These are phyloP conservation scores for Agaricus blazei DNA, from an alignment of 768 basidiomycete species.

Conservation along the genomic window DNA sequence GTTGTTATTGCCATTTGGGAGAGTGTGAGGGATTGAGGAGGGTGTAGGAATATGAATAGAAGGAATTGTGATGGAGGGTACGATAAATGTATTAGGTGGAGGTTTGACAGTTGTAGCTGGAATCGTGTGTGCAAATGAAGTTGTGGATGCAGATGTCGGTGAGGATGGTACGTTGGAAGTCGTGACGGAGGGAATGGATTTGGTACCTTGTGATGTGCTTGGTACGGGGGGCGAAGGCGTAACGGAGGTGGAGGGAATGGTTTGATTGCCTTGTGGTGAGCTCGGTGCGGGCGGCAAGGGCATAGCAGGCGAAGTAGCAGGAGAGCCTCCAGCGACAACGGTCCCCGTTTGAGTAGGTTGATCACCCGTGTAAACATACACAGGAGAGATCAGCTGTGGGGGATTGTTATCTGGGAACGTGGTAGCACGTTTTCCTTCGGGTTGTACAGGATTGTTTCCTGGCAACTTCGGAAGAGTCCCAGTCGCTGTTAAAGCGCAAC, in stretches of 20 bases:
- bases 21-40: constrained; percentile 1
- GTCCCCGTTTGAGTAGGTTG: constrained; percentile 32
- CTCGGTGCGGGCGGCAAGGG: not conserved
- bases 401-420: constrained; percentile 27
- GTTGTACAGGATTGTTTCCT: constrained; percentile 49
- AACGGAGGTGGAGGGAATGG: not conserved
- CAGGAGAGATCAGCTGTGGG: constrained; percentile 36
- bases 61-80: constrained; percentile 12
- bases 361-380: constrained; percentile 42
- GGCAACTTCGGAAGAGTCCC: constrained; percentile 43
- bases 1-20: not conserved
- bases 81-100: constrained; percentile 10
- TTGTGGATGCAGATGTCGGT: not conserved
- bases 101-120: constrained; percentile 6
- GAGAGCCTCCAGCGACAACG: constrained; percentile 10
- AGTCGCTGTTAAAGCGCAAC: constrained; percentile 26
- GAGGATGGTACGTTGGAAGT: not conserved
- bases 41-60: constrained; percentile 12
- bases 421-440: constrained; percentile 27
- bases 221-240: not conserved
- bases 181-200: not conserved
- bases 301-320: not conserved
- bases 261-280: not conserved
- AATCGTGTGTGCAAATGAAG: constrained; percentile 4
- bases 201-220: not conserved